Percentiles rank a stretch among this genome's conserved stretches.
These are phyloP conservation scores for Nemania sp. DNA, from an alignment of 2,329 filamentous ascomycete species.

Conservation along the genomic window DNA sequence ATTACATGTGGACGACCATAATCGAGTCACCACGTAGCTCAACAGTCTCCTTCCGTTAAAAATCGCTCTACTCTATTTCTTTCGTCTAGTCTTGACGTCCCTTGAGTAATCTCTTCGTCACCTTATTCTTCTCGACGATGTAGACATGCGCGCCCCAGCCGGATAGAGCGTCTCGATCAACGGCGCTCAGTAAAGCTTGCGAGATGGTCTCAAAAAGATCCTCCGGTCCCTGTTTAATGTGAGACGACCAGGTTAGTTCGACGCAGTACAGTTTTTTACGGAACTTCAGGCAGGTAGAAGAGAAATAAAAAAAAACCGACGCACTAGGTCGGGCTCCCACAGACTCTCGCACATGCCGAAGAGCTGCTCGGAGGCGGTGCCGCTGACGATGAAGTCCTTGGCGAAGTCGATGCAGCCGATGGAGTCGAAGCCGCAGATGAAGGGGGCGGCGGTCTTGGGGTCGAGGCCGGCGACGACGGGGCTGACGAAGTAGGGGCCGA, in stretches of 20 bases:
- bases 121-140: constrained; percentile 99
- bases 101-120: constrained; percentile 98
- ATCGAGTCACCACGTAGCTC: neutral
- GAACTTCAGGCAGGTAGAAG: neutral
- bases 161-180: constrained; percentile 93
- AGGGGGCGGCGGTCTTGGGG: constrained; percentile 89
- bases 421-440: constrained; percentile 98
- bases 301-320: constrained; percentile 38
- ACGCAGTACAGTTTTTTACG: neutral
- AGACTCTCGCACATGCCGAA: constrained; percentile 98
- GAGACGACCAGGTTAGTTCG: constrained; percentile 4
- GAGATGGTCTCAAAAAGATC: constrained; percentile 98
- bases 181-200: constrained; percentile 90
- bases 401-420: constrained; percentile 99
- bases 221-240: constrained; percentile 69
- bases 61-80: neutral
- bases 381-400: constrained; percentile 98
- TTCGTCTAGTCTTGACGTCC: constrained; percentile 81
- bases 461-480: constrained; percentile 95
- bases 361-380: constrained; percentile 94
- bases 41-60: neutral
- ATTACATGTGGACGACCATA: constrained; percentile 1
- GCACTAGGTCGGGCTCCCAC: constrained; percentile 95
- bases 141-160: constrained; percentile 99
- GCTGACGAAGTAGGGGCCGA: constrained; percentile 94